Conservation (phyloP, 2,329 filamentous ascomycete species). For the Pseudonectria buxi region DNA sequence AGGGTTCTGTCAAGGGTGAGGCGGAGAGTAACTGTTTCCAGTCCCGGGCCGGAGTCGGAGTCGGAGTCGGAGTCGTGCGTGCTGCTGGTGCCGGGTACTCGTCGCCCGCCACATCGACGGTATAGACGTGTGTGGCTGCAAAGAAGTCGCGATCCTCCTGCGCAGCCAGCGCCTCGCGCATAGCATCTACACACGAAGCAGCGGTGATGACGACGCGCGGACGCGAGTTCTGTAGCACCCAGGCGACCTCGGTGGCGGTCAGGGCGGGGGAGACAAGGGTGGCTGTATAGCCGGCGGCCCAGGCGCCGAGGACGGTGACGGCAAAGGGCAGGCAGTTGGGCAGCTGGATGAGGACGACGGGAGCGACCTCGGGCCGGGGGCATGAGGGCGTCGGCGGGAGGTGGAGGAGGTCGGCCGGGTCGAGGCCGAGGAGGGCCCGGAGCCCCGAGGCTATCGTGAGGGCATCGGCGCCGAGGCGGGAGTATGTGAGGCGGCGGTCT, state of each 20-base stretch:
- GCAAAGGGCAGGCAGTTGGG: constrained; percentile 36
- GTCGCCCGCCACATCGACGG: constrained; percentile 35
- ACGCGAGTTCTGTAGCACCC: constrained; percentile 35
- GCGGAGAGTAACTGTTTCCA: constrained; percentile 56
- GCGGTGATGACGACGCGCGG: constrained; percentile 32
- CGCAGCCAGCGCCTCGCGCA: constrained; percentile 26
- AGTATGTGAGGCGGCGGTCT: constrained; percentile 32
- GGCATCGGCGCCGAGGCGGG: constrained; percentile 27
- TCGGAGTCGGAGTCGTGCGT: neutral
- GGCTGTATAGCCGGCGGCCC: constrained; percentile 34
- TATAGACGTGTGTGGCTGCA: constrained; percentile 52
- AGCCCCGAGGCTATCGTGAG: constrained; percentile 31
- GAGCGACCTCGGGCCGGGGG: constrained; percentile 30
- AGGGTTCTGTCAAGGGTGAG: constrained; percentile 37
- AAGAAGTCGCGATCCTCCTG: constrained; percentile 29
- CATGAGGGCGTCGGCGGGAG: constrained; percentile 35
- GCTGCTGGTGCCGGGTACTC: constrained; percentile 22
- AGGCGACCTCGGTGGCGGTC: constrained; percentile 32
- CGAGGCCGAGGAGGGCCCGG: constrained; percentile 28
- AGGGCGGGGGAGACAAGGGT: constrained; percentile 34
- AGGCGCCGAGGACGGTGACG: constrained; percentile 28
- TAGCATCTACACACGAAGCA: constrained; percentile 23
- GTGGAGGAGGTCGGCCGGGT: constrained; percentile 25
- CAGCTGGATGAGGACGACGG: constrained; percentile 35
- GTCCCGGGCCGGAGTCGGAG: constrained; percentile 28